A percentile compares a stretch with the other conserved stretches of the same genome.
Conservation (phyloP, 129 eudicot genomes). For the Arctium lappa region DNA sequence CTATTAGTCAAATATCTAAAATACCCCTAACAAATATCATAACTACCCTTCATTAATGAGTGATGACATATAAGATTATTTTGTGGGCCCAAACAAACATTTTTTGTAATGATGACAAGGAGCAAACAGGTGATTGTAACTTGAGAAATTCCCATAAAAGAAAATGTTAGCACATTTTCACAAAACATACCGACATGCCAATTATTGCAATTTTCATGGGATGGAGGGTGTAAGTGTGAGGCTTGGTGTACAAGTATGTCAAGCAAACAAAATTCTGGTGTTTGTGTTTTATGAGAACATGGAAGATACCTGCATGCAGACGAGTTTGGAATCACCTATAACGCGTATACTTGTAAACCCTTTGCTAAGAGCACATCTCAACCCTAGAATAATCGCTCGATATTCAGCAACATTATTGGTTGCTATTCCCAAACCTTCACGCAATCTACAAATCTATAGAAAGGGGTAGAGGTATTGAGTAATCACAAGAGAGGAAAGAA, state of each 20-base stretch:
- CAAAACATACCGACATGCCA: not conserved
- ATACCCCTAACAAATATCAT: not conserved
- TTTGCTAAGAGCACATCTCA: constrained; percentile 76
- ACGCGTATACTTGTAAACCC: constrained; percentile 87
- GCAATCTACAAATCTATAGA: constrained; percentile 76
- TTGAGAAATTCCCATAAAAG: not conserved
- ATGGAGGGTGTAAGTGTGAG: not conserved
- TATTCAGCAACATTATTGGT: constrained; percentile 93
- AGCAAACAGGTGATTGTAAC: too few relatives aligned
- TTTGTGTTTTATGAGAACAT: not conserved
- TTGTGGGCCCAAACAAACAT: not conserved
- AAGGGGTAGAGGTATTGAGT: not conserved
- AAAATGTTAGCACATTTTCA: not conserved
- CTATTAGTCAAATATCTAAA: not conserved
- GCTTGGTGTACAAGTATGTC: too few relatives aligned
- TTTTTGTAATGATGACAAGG: not conserved
- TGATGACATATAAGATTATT: not conserved
- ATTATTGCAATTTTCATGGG: not conserved
- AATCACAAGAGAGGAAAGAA: not conserved
- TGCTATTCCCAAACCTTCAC: constrained; percentile 90
- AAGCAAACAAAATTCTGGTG: not conserved
- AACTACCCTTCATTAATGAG: not conserved
- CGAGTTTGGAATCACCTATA: constrained; percentile 89
- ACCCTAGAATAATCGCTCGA: constrained; percentile 82
- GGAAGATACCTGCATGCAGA: constrained; percentile 84